Percentiles rank a stretch among this genome's conserved stretches.
phyloP scores from a whole-genome alignment of 805 yeast species.

The Yarrowia osloensis region DNA sequence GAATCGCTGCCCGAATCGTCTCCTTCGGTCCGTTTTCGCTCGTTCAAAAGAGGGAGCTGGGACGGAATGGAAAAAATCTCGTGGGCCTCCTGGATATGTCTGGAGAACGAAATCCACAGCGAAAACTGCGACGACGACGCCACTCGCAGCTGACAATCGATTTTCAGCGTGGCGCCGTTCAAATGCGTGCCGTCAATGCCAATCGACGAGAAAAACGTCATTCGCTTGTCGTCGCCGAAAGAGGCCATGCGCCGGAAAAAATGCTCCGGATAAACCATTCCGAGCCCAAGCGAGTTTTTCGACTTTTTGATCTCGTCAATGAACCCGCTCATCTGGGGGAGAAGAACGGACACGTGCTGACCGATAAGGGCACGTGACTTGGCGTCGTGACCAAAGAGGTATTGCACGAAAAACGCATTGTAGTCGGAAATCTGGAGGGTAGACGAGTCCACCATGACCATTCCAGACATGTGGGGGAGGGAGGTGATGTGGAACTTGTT shows the following conservation, averaged over 20 bases:
- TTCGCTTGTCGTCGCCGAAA: not conserved
- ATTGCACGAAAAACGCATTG: conserved; percentile 75
- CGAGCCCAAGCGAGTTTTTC: conserved; percentile 47
- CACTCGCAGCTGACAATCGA: conserved; percentile 82
- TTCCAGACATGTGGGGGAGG: conserved; percentile 84
- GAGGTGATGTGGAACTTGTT: conserved; percentile 62
- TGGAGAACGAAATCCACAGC: conserved; percentile 85
- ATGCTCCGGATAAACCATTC: conserved; percentile 88
- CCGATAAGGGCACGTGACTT: conserved; percentile 43
- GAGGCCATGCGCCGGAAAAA: conserved; percentile 63
- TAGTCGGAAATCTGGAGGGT: conserved; percentile 62
- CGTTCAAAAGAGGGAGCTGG: conserved; percentile 51
- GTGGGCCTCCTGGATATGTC: conserved; percentile 43
- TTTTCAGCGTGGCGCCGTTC: conserved; percentile 63
- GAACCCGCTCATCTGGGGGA: not conserved
- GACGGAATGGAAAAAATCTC: conserved; percentile 50
- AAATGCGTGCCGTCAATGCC: conserved; percentile 71
- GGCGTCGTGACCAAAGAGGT: conserved; percentile 66
- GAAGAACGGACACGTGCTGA: conserved; percentile 36
- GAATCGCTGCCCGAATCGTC: not conserved
- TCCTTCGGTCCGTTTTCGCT: not conserved
- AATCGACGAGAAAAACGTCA: conserved; percentile 24
- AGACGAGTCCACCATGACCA: conserved; percentile 63
- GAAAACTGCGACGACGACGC: conserved; percentile 59
- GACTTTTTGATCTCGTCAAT: not conserved